These are phyloP conservation scores for Chaetomium strumarium DNA, from an alignment of 2,329 filamentous ascomycete genomes.

Conservation along the genomic window DNA sequence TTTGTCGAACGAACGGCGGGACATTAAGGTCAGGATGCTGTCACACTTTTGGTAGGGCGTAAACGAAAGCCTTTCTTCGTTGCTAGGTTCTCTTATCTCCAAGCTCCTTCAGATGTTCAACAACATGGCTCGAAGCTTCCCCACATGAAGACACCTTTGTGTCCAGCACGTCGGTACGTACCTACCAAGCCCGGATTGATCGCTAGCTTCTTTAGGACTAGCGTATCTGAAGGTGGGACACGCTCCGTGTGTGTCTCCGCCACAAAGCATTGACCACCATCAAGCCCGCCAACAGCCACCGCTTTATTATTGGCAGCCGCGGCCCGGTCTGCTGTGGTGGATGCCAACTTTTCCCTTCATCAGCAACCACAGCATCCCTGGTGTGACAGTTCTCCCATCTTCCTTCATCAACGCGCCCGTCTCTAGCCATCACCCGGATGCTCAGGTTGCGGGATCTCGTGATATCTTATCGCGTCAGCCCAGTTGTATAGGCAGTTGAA, in stretches of 20 bases:
- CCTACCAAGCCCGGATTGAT: neutral
- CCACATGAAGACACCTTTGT: constrained; percentile 21
- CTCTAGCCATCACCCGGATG: constrained; percentile 9
- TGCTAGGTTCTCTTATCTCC: neutral
- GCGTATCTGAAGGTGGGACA: neutral
- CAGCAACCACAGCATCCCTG: constrained; percentile 11
- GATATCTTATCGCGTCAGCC: neutral
- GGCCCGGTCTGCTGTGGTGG: constrained; percentile 20
- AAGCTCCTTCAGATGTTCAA: constrained; percentile 6
- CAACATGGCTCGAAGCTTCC: constrained; percentile 19
- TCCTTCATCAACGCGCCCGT: constrained; percentile 15
- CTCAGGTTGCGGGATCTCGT: neutral
- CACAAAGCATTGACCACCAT: constrained; percentile 18
- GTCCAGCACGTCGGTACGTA: constrained; percentile 10
- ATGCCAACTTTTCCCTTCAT: constrained; percentile 26
- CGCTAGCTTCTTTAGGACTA: constrained; percentile 4
- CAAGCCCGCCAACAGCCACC: constrained; percentile 7
- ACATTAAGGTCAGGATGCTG: neutral
- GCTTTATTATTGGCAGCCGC: constrained; percentile 22
- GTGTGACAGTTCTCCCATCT: constrained; percentile 11
- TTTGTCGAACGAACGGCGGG: neutral
- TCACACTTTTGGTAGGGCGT: neutral
- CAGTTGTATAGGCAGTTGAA: constrained; percentile 12
- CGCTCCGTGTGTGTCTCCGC: neutral
- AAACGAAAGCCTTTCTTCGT: constrained; percentile 1